phyloP scores from a whole-genome alignment of 331 rosid species.

The Prunus yedoensis region DNA sequence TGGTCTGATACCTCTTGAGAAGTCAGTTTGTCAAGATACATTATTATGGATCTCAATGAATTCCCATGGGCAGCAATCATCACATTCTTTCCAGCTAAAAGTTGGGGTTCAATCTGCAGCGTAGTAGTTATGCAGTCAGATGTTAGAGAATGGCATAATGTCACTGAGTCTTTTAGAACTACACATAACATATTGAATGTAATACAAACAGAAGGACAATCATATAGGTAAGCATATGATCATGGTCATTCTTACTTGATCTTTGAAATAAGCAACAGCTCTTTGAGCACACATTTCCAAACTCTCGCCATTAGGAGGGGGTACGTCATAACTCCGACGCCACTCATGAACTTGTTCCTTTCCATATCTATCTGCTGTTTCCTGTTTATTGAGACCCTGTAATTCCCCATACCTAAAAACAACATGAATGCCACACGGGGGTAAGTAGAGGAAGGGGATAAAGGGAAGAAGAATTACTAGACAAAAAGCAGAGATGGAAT shows the following conservation, averaged over 20 bases:
- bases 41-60: constrained; percentile 93
- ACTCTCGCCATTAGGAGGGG: constrained; percentile 99
- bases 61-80: constrained; percentile 99
- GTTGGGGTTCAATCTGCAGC: constrained; percentile 91
- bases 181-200: not conserved
- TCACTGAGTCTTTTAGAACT: not conserved
- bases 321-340: constrained; percentile 94
- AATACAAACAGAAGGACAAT: not conserved
- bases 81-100: constrained; percentile 85
- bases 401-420: constrained; percentile 88
- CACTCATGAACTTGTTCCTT: constrained; percentile 95
- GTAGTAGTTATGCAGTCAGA: constrained; percentile 31
- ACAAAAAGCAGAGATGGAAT: constrained; percentile 16
- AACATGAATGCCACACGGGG: constrained; percentile 14
- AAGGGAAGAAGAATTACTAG: constrained; percentile 17
- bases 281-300: constrained; percentile 99
- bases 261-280: constrained; percentile 97
- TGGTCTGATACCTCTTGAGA: constrained; percentile 76
- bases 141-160: constrained; percentile 10
- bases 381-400: constrained; percentile 98
- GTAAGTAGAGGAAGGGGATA: not conserved
- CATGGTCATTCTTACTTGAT: constrained; percentile 52
- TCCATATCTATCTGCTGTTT: constrained; percentile 95
- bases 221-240: not conserved
- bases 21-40: constrained; percentile 96